Evolutionary conservation across 352 stramenopile genomes (phyloP), one percentile per base, ranked within the genome.

Genomic region (Phytopythium vexans): DNA sequence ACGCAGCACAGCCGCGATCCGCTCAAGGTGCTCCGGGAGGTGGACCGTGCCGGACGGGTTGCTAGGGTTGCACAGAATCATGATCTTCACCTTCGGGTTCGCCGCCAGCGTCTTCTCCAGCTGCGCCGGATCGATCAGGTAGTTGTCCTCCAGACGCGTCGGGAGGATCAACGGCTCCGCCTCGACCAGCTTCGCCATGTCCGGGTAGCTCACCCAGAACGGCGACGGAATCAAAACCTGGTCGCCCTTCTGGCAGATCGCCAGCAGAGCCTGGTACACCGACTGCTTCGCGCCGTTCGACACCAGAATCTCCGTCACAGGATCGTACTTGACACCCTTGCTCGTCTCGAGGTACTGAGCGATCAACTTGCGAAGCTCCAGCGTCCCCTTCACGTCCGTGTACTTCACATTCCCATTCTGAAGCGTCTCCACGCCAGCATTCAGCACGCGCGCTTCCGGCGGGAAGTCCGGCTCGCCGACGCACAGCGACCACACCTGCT

Each of bases 161-260:
- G 91, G 86, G n/a, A 99, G 69, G 51, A 98, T 88, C 8, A 98
- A 73, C 6, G 94, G 88, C 43, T 86, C 81, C 3, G 88, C 95
- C 14, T 84, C 88, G 1, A 86, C 88, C 39, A 99, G 72, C 50
- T 89, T 85, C n/a, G 92, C 92, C 73, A 99, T 99, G 72, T 98
- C 93, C 8, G 95, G 95, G 82, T 99, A 99, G 33, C 85, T 97
- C 31, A 97, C 93, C 95, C 95, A 99, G 76, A 97, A 98, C 11
- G 96, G 96, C 39, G 94, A 89, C 38, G 96, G 96, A 40, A 99
- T 93, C 44, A 99, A 69, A 4, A 98, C 95, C 54, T 97, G 81
- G 65, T 99, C 96, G 3, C 94, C 94, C 11, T 80, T 72, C 33
- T 91, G 85, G 55, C 78, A 95, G n/a, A 96, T 79, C 3, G 92